phyloP scores from a whole-genome alignment of 73 alveolate species.

The Paramecium sonneborni region DNA sequence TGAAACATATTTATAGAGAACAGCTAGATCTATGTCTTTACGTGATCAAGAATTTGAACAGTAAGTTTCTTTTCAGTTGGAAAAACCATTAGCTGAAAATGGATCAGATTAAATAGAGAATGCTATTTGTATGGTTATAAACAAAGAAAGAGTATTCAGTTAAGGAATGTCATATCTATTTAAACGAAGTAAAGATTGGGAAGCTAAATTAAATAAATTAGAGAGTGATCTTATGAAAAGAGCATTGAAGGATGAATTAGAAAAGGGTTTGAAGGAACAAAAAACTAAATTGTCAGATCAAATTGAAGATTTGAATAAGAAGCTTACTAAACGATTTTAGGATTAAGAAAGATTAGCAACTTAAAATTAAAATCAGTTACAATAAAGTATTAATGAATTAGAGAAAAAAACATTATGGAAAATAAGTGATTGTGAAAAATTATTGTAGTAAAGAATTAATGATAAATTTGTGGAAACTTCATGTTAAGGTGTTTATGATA shows the following conservation, averaged over 20 bases:
- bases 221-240: constrained; percentile 56
- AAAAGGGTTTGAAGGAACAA: constrained; percentile 25
- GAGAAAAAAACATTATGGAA: constrained; percentile 68
- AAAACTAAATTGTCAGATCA: constrained; percentile 50
- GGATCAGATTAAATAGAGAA: constrained; percentile 50
- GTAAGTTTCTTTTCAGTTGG: constrained; percentile 44
- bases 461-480: constrained; percentile 60
- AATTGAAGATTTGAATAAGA: constrained; percentile 51
- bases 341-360: constrained; percentile 37
- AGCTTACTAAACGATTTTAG: constrained; percentile 26
- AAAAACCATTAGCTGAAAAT: constrained; percentile 66
- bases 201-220: constrained; percentile 16
- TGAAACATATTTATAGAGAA: constrained; percentile 1
- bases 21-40: constrained; percentile 38
- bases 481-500: constrained; percentile 43
- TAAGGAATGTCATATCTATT: constrained; percentile 52
- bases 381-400: constrained; percentile 55
- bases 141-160: constrained; percentile 52
- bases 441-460: constrained; percentile 55
- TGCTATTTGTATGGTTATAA: constrained; percentile 31
- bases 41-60: constrained; percentile 59
- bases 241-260: constrained; percentile 54
- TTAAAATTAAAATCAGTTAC: constrained; percentile 34
- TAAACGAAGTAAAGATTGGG: constrained; percentile 65
- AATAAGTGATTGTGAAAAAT: constrained; percentile 64